A percentile compares a stretch with the other conserved stretches of the same genome.
Conservation (phyloP, 2,329 filamentous ascomycete species). For the Pseudopithomyces maydicus region DNA sequence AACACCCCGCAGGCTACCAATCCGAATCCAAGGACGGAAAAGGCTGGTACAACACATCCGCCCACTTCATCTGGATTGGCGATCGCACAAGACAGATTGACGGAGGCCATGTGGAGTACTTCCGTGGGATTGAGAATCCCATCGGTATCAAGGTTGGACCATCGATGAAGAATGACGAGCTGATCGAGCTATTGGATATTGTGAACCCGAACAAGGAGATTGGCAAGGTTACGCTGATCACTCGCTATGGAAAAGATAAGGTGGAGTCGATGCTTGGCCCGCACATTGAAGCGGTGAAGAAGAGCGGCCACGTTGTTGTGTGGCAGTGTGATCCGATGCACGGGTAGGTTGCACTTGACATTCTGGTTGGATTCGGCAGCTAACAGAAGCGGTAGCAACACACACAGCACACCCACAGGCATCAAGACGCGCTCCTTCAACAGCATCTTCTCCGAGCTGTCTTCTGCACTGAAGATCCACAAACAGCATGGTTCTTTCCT, state of each 20-base stretch:
- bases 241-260: conserved; percentile 83
- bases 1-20: conserved; percentile 60
- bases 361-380: background rate
- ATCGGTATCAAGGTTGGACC: conserved; percentile 97
- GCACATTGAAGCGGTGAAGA: conserved; percentile 88
- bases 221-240: conserved; percentile 95
- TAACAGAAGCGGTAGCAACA: conserved; percentile 52
- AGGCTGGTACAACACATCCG: conserved; percentile 90
- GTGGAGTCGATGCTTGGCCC: conserved; percentile 76
- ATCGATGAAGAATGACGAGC: conserved; percentile 75
- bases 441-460: conserved; percentile 86
- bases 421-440: conserved; percentile 93
- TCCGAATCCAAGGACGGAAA: conserved; percentile 48
- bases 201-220: conserved; percentile 83
- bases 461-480: conserved; percentile 83
- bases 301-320: conserved; percentile 76
- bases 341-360: conserved; percentile 55
- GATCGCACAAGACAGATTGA: conserved; percentile 93
- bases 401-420: conserved; percentile 69
- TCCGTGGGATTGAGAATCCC: conserved; percentile 93
- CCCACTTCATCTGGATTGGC: conserved; percentile 98
- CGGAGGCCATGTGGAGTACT: conserved; percentile 95
- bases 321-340: conserved; percentile 99
- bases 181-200: conserved; percentile 78
- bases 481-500: conserved; percentile 82